Evolutionary conservation across 768 basidiomycete genomes (phyloP), one percentile per base, ranked within the genome.

Genomic region (Tylopilus plumbeoviolaceoides): DNA sequence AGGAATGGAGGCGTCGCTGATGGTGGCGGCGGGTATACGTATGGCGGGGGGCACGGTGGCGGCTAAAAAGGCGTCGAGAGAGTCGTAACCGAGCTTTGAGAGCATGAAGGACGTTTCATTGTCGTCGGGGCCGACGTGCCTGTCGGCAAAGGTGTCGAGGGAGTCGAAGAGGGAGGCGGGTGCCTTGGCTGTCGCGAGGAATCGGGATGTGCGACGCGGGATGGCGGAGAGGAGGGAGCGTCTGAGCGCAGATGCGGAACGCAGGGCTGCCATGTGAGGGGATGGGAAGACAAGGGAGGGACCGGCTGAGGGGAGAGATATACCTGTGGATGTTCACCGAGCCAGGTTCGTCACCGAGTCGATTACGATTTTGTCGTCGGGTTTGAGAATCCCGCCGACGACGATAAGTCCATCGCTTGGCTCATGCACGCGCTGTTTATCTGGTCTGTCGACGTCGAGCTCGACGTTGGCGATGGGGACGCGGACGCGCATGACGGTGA

Each of bases 121-220:
- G 53, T 83, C 82, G 65, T 94, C 87, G 14, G 95, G 95, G 14
- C 95, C 97, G 60, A 98, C 84, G 70, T 99, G 95, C 30, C 95
- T 84, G 61, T 90, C 84, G 42, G 84, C 69, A 73, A 98, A 98
- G 31, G 85, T 88, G 73, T 99, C 95, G 58, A 97, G 77, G 2
- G 94, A 83, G 12, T 85, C 79, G 68, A 95, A 92, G 58, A 95
- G 76, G 28, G 84, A 81, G 1, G 75, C 59, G 11, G 82, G 78
- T 21, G 78, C 70, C 65, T 79, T 83, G 50, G 82, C 75, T 12
- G 84, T 85, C 25, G 86, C 85, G 52, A 88, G 74, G 47, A 74
- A 73, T 30, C 69, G 54, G 25, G 77, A 72, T 38, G 51, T 18
- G 46, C 59, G 56, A 58, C 47, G 66, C 50, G 60, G 47, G 52